Base-by-base conservation (phyloP, 1,139 yeast species). In the Taphrina deformans region DNA sequence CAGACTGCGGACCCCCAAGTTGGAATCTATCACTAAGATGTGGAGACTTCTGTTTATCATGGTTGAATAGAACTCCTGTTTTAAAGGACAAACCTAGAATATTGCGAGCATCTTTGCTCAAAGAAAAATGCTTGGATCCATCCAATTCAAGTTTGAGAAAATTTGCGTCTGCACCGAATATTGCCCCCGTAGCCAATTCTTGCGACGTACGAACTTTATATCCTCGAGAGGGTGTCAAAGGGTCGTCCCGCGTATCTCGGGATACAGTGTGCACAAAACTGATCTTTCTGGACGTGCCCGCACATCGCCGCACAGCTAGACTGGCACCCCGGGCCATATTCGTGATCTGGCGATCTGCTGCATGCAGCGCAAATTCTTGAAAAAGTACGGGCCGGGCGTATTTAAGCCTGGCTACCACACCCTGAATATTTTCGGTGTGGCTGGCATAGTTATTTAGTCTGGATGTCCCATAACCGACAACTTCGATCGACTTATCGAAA, bases 1-100 rank as follows among this genome's bases (percentile, higher is more conserved):
- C 85, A 71, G 88, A 96, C 70, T 88, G 88, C 0, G 96, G 88
- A 0, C 96, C 96, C 70, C 95, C 88, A n/a, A 88, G 78, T 70
- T 83, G 85, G 68, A 85, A 80, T 55, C 82, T 75, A 69, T 83
- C 86, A 74, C 79, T 76, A 24, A 78, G 62, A 62, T 73, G 73
- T 1, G 76, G 65, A 31, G 56, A 21, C 59, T 69, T 76, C n/a
- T 75, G 73, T 24, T 63, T 62, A n/a, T 68, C 66, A 33, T 69
- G 64, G 35, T 67, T 62, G 70, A 72, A 73, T 21, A 74, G 65
- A 21, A 72, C 26, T 1, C 76, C 76, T 18, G 73, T 70, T 33
- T 71, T 69, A 18, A 65, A 65, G n/a, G 70, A 55, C 24, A 70
- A 60, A 16, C 70, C 68, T 23, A 72, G 35, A 14, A 69, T 67